These are phyloP conservation scores for Wickerhamiella kurtzmanii DNA, from an alignment of 805 yeast genomes.

Conservation along the genomic window DNA sequence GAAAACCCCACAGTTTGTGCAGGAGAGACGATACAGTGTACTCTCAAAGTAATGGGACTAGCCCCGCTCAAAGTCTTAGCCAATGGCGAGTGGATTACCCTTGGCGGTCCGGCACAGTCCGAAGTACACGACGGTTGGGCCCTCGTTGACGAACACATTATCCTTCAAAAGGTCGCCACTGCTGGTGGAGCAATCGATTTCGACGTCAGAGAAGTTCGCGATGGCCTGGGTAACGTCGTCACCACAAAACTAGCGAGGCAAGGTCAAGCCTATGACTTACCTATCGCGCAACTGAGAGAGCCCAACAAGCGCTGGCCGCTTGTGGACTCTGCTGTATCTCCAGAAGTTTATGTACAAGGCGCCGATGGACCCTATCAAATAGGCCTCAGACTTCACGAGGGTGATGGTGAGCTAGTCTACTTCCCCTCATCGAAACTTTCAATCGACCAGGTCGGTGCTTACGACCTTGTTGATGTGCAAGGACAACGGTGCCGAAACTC, in stretches of 20 bases:
- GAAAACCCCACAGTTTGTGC: constrained; percentile 36
- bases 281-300: neutral
- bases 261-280: neutral
- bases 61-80: constrained; percentile 52
- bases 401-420: constrained; percentile 4
- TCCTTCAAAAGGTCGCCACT: constrained; percentile 1
- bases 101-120: constrained; percentile 6
- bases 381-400: constrained; percentile 8
- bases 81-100: constrained; percentile 6
- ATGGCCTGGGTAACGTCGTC: neutral
- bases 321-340: neutral
- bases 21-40: constrained; percentile 40
- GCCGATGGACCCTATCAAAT: constrained; percentile 38
- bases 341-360: constrained; percentile 15
- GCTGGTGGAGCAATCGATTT: constrained; percentile 2
- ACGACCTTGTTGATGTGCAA: constrained; percentile 38
- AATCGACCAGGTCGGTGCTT: constrained; percentile 44
- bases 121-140: constrained; percentile 4
- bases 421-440: neutral
- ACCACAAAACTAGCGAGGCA: neutral
- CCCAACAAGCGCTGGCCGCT: constrained; percentile 2
- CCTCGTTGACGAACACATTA: neutral
- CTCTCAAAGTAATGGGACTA: constrained; percentile 53
- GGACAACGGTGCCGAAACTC: constrained; percentile 57
- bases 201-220: neutral